Percentiles rank a stretch among this genome's conserved stretches.
Conservation (phyloP, 371 early-diverging fungal genomes). For the Mucor mucedo region DNA sequence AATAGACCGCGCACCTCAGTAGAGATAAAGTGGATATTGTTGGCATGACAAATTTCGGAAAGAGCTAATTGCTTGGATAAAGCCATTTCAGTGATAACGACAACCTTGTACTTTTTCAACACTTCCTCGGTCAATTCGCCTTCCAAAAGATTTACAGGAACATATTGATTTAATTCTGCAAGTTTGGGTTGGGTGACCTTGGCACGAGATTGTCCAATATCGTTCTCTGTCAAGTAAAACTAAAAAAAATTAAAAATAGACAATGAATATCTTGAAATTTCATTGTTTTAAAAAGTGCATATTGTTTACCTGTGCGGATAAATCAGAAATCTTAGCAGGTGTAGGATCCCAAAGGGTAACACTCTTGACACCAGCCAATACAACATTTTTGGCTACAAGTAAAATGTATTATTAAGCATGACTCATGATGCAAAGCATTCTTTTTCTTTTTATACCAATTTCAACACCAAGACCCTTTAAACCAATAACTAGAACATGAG, state of each 20-base stretch:
- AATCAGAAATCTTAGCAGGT: constrained; percentile 79
- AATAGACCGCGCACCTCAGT: constrained; percentile 96
- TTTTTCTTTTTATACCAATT: constrained; percentile 71
- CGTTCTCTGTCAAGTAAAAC: constrained; percentile 92
- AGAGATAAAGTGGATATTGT: constrained; percentile 91
- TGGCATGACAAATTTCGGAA: constrained; percentile 86
- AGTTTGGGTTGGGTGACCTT: constrained; percentile 79
- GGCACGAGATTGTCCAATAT: constrained; percentile 94
- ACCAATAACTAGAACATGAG: constrained; percentile 97
- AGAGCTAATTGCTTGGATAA: constrained; percentile 84
- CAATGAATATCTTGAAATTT: background rate
- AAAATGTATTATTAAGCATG: constrained; percentile 1
- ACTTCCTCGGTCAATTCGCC: constrained; percentile 77
- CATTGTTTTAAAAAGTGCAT: background rate
- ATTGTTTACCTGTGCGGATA: constrained; percentile 87
- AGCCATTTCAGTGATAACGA: constrained; percentile 87
- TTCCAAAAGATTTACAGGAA: constrained; percentile 87
- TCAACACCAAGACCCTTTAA: constrained; percentile 98
- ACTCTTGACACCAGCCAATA: constrained; percentile 98
- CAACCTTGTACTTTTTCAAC: constrained; percentile 81
- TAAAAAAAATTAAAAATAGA: constrained; percentile 41
- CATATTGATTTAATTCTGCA: constrained; percentile 98
- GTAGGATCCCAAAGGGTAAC: constrained; percentile 93
- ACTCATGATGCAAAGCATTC: background rate
- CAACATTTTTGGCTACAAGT: constrained; percentile 94